phyloP scores from a whole-genome alignment of 2,329 filamentous ascomycete genomes.

The Paraconiothyrium brasiliense region DNA sequence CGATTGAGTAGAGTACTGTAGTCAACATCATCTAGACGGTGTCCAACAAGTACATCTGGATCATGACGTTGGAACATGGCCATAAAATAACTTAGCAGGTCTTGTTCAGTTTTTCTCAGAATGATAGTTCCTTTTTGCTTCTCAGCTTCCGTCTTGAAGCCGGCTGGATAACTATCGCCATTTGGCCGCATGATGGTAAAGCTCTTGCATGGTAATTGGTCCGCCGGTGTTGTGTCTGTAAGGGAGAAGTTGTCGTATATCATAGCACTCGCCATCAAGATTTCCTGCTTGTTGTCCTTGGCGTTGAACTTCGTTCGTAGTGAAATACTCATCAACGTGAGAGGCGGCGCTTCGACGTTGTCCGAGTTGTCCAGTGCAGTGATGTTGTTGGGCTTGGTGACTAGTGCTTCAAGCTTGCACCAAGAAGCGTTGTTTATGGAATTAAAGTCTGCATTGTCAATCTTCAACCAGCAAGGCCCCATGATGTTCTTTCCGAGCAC shows the following conservation, averaged over 20 bases:
- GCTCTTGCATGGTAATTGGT: conserved; percentile 86
- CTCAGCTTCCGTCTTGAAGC: conserved; percentile 81
- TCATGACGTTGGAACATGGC: conserved; percentile 88
- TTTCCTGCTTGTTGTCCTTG: conserved; percentile 96
- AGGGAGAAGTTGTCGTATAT: conserved; percentile 92
- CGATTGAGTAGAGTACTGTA: conserved; percentile 90
- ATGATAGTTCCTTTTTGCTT: conserved; percentile 81
- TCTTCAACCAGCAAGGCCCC: conserved; percentile 97
- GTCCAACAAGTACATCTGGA: conserved; percentile 91
- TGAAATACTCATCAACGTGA: conserved; percentile 96
- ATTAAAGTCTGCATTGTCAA: conserved; percentile 84
- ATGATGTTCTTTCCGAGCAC: conserved; percentile 99
- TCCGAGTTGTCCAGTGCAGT: conserved; percentile 79
- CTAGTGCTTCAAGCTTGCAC: conserved; percentile 92
- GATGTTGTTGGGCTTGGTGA: conserved; percentile 80
- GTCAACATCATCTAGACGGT: conserved; percentile 96
- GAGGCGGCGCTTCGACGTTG: conserved; percentile 80
- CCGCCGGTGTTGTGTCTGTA: conserved; percentile 85
- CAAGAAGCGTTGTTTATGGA: conserved; percentile 91
- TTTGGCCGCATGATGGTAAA: conserved; percentile 91
- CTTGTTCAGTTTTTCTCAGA: conserved; percentile 82
- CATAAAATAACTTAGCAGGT: conserved; percentile 87
- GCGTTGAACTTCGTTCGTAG: conserved; percentile 88
- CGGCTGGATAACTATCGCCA: conserved; percentile 78
- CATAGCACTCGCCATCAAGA: conserved; percentile 87